Conservation (phyloP, 495 filamentous ascomycete genomes). For the Articulospora tetracladia region DNA sequence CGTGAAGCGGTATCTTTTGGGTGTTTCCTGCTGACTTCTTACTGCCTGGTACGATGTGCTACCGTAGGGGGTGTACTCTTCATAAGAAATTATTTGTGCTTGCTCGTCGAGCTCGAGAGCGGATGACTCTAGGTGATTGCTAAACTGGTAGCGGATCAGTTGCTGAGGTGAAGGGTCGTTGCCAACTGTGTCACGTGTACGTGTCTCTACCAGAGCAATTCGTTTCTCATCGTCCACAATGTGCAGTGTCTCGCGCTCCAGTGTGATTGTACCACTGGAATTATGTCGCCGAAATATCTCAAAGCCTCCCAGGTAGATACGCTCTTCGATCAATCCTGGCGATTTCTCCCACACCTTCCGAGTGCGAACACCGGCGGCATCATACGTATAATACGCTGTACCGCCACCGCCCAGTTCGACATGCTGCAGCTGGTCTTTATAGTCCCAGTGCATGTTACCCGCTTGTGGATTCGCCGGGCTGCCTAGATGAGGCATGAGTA, state of each 20-base stretch:
- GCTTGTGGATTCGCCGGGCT: too few relatives aligned
- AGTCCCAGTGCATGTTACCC: slow-evolving; percentile 24
- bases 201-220: slow-evolving; percentile 4
- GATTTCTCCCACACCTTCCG: slow-evolving; percentile 28
- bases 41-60: slow-evolving; percentile 21
- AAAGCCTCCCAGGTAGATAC: slow-evolving; percentile 18
- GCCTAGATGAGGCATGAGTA: slow-evolving; percentile 16
- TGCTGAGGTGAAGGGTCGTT: not conserved
- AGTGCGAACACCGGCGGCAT: slow-evolving; percentile 22
- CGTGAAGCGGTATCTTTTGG: slow-evolving; percentile 28
- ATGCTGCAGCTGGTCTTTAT: slow-evolving; percentile 17
- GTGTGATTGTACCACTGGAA: slow-evolving; percentile 1
- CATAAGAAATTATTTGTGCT: slow-evolving; percentile 28
- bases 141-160: slow-evolving; percentile 23
- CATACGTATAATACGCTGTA: slow-evolving; percentile 31
- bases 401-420: slow-evolving; percentile 10
- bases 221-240: not conserved
- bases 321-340: slow-evolving; percentile 12
- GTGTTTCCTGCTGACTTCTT: slow-evolving; percentile 3
- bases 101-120: slow-evolving; percentile 28
- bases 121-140: slow-evolving; percentile 19
- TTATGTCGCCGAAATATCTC: slow-evolving; percentile 21
- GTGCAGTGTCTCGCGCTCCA: slow-evolving; percentile 2
- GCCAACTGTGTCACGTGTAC: not conserved
- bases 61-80: slow-evolving; percentile 36